Evolutionary conservation across 768 basidiomycete species (phyloP), one percentile per base, ranked within the genome.

Genomic region (Plicaturopsis crispa): DNA sequence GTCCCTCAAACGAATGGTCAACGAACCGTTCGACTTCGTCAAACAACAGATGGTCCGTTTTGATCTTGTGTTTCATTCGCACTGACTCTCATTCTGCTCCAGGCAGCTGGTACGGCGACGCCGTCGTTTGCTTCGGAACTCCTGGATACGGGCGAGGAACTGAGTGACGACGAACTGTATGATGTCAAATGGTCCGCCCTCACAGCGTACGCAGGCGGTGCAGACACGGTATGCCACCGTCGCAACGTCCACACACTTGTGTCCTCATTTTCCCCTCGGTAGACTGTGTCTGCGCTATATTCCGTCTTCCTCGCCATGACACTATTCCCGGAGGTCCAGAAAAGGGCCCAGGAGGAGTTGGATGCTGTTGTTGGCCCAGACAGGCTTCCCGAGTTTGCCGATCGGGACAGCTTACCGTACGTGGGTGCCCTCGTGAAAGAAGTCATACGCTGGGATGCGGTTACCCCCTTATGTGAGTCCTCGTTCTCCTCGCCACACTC

Each of bases 11-110:
- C 48, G 58, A 11, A 53, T 62, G 59, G 53, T 56, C 3, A 39
- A 52, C 21, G 42, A 40, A 21, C 70, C 70, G 3, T 55, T 62
- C 42, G 47, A 60, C 16, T 65, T 65, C 23, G 66, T 66, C 19
- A 64, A 65, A 45, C 51, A 59, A 19, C 55, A 59, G 38, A 54
- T 63, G 40, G 62, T 59, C 32, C 13, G 17, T 14, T 4, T 14
- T 23, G 10, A 3, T 31, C 16, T 14, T 10, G 4, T 10, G 28
- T 36, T 31, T 20, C 10, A 1, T 8, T 2, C 5, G 20, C 10
- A 14, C 8, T 28, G 14, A 28, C 14, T 8, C 14, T 28, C 26
- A 28, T 8, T 17, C 12, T 8, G 8, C 14, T 20, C 21, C n/a
- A 49, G 48, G 35, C 43, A 4, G 18, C 42, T 17, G 47, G 43